Evolutionary conservation across 140 eudicot genomes (phyloP).

Genomic region (Bidens hawaiensis): DNA sequence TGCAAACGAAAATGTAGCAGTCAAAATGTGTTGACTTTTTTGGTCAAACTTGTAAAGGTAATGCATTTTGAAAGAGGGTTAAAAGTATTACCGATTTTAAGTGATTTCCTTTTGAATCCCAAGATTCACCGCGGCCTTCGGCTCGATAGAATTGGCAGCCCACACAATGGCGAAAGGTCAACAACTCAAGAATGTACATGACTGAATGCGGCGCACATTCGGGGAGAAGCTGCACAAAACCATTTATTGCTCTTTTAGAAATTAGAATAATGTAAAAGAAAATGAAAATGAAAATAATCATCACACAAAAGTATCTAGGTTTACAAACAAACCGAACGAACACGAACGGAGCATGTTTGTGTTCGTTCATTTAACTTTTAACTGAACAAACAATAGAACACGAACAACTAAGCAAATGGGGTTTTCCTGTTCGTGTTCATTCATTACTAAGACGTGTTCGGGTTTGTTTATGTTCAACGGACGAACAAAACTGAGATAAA

Average conservation of each 20-base stretch:
- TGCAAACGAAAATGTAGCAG: neutral
- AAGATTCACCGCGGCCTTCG: constrained; percentile 75
- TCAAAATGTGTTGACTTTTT: neutral
- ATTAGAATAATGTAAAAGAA: constrained; percentile 3
- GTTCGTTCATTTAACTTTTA: too few relatives aligned
- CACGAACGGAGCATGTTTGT: too few relatives aligned
- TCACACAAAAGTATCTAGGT: neutral
- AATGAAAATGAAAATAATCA: neutral
- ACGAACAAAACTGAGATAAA: too few relatives aligned
- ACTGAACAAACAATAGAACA: too few relatives aligned
- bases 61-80: neutral
- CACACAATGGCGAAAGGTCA: constrained; percentile 73
- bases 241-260: neutral
- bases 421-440: too few relatives aligned
- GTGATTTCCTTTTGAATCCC: constrained; percentile 88
- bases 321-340: too few relatives aligned
- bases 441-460: too few relatives aligned
- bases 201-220: constrained; percentile 89
- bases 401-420: too few relatives aligned
- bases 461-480: too few relatives aligned
- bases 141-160: constrained; percentile 95
- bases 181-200: constrained; percentile 65
- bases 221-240: constrained; percentile 66
- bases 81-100: constrained; percentile 60
- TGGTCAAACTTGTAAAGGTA: neutral